Evolutionary conservation across 2,329 filamentous ascomycete species (phyloP).

Genomic region (Aspergillus piperis): DNA sequence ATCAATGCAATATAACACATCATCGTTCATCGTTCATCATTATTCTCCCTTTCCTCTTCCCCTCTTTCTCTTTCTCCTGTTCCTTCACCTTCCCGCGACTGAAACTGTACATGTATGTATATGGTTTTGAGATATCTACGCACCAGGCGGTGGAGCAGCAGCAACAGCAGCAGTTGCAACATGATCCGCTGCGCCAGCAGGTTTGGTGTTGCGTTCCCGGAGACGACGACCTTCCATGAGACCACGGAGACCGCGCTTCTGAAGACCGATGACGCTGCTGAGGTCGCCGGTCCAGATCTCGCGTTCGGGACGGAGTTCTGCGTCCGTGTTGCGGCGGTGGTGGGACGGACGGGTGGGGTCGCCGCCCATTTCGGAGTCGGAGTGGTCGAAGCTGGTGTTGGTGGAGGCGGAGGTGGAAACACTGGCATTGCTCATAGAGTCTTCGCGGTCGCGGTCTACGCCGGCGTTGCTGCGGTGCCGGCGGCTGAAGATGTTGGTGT

Average conservation of each 20-base stretch:
- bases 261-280: slow-evolving; percentile 88
- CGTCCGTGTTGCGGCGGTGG: slow-evolving; percentile 42
- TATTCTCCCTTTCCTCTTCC: not conserved
- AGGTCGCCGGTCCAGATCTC: slow-evolving; percentile 74
- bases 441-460: slow-evolving; percentile 39
- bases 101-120: not conserved
- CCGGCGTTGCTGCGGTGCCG: slow-evolving; percentile 21
- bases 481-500: slow-evolving; percentile 38
- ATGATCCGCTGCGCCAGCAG: slow-evolving; percentile 19
- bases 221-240: slow-evolving; percentile 92
- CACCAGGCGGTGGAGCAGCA: not conserved
- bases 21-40: not conserved
- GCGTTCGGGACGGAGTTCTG: slow-evolving; percentile 41
- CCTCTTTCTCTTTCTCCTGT: not conserved
- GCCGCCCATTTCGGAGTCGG: slow-evolving; percentile 37
- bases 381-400: slow-evolving; percentile 41
- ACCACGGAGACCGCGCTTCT: slow-evolving; percentile 88
- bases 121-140: not conserved
- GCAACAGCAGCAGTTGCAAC: not conserved
- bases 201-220: slow-evolving; percentile 64
- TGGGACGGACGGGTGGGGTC: slow-evolving; percentile 41
- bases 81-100: not conserved
- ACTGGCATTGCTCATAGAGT: slow-evolving; percentile 43
- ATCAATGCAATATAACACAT: not conserved
- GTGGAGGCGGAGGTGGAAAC: slow-evolving; percentile 40